Base-by-base conservation (phyloP, 306 rosid genomes). In the Vigna reflexopilosa region DNA sequence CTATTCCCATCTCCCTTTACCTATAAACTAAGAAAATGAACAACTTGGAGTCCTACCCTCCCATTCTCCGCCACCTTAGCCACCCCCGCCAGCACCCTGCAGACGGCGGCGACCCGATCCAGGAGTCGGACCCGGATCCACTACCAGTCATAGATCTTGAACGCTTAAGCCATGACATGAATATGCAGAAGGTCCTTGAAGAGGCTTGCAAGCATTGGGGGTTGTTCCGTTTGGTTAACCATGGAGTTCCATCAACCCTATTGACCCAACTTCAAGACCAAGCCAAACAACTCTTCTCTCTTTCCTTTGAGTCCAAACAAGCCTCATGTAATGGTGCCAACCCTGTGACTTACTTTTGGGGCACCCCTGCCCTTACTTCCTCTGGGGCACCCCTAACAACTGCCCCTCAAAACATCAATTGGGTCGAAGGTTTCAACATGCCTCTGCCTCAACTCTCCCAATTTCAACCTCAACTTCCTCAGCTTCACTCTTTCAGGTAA, bases 171-270 rank as follows among this genome's bases (percentile, higher is more conserved):
- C 67, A 14, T 5, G 84, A 70, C 30, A 70, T 49, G 64, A 30
- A 34, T 2, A 67, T 49, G 66, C 24, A 28, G 4, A 62, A 56
- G 67, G 76, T 86, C n/a, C 14, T 48, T 11, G 88, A 40, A 1
- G 85, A 85, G 81, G 90, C 87, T 17, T 88, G 96, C 76, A 72
- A 72, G 62, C 42, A 77, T 7, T 91, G 93, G 91, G 93, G 96
- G 0, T 2, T 87, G 9, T 88, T 91, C 52, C 93, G 89, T 67
- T 80, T 91, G 88, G 88, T 86, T n/a, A 87, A 87, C 79, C 96
- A 91, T 44, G 96, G 90, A 5, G 32, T 91, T 71, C 96, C 96
- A 28, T 16, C 58, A 26, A 55, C 82, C 32, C 59, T 91, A 6
- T 32, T 89, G 75, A 42, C 28, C 62, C 82, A 81, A 55, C 85